Base-by-base conservation (phyloP, 2,329 filamentous ascomycete species). In the Diaporthe australafricana region DNA sequence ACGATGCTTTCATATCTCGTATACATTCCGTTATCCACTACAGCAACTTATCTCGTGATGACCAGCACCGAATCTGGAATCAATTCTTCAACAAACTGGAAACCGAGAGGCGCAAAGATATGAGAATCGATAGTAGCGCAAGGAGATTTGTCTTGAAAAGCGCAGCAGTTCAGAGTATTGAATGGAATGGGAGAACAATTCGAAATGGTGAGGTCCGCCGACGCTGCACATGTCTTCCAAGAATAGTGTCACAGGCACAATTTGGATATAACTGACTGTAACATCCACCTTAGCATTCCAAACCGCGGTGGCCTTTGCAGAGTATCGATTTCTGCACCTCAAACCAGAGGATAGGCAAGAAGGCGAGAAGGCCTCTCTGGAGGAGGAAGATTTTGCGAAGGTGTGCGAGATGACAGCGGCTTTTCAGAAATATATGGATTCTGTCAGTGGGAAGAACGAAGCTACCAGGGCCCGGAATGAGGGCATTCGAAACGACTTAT, bases 1-100 rank as follows among this genome's bases (percentile, higher is more conserved):
- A 84, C 65, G 80, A 82, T 42, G 83, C 82, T 0, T 80, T 84
- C 70, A 74, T 78, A 11, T 79, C 76, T 16, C 75, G 80, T 25
- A 79, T 81, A 53, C 80, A 82, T 53, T 75, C 81, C 6, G 71
- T 77, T 1, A 73, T 82, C 12, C 71, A 75, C 30, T 81, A 82
- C 70, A 71, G 75, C 22, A 72, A 76, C 11, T 72, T 42, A 40
- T 47, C 16, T 5, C 4, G 27, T 0, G 7, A 40, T 3, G 42
- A 70, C 5, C 22, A 47, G 6, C 12, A 47, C 3, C 20, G 17
- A 5, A 45, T 53, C 3, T 63, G 68, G 57, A 11, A 32, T 1
- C 16, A 20, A 2, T 63, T 63, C 35, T 63, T 70, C 25, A 47
- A 42, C 6, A 63, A 70, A 7, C 22, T 70, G 7, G 48, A 63